Evolutionary conservation across 1,284 basidiomycete species (phyloP).

Genomic region (Marasmius oreades): DNA sequence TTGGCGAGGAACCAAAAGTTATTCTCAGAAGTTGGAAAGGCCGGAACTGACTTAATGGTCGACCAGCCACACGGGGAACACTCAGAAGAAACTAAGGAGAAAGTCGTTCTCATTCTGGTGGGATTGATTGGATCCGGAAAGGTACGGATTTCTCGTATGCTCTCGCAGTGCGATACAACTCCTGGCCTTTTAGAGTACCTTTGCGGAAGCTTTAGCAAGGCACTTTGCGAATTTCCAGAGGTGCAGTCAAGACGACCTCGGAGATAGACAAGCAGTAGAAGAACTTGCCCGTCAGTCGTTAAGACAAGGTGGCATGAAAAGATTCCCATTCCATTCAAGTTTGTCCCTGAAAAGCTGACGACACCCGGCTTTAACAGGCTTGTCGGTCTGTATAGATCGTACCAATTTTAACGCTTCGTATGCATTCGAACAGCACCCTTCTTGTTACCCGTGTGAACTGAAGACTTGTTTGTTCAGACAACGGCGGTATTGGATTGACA

Average conservation of each 20-base stretch:
- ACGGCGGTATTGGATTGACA: conserved; percentile 64
- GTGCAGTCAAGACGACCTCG: conserved; percentile 70
- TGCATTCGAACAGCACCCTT: conserved; percentile 21
- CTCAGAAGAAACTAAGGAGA: conserved; percentile 20
- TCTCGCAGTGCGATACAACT: background rate
- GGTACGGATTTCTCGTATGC: conserved; percentile 29
- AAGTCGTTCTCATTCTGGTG: conserved; percentile 61
- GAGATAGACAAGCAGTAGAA: conserved; percentile 56
- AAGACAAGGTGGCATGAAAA: conserved; percentile 5
- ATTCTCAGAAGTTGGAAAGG: too few species aligned
- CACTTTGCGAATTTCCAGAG: conserved; percentile 56
- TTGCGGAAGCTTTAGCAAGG: conserved; percentile 58
- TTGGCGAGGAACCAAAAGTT: too few species aligned
- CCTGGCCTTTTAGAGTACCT: conserved; percentile 51
- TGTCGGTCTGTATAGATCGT: conserved; percentile 70
- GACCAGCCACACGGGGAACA: background rate
- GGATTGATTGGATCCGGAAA: conserved; percentile 71
- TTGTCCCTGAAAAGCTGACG: background rate
- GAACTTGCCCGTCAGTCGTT: conserved; percentile 47
- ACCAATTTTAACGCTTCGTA: conserved; percentile 67
- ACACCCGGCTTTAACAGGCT: conserved; percentile 32
- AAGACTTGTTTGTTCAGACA: conserved; percentile 40
- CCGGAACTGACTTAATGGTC: background rate
- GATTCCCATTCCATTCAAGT: background rate
- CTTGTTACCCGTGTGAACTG: background rate